Base-by-base conservation (phyloP, 306 rosid genomes). In the Parietaria judaica region DNA sequence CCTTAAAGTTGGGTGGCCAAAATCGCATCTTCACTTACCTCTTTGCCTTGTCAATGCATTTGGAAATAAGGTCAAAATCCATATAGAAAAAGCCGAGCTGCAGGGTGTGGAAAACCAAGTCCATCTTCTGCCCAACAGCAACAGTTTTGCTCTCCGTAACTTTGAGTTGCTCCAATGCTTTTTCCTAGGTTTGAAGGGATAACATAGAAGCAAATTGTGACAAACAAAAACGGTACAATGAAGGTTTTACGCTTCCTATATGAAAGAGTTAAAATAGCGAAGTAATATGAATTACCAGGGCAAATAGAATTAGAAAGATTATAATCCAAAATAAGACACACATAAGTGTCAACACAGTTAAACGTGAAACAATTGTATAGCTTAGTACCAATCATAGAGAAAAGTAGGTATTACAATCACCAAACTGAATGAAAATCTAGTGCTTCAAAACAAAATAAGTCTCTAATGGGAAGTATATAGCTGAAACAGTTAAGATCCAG, bases 111-210 rank as follows among this genome's bases (percentile, higher is more conserved):
- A 92, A 92, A 52, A 88, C 99, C 70, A 88, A 69, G 76, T 92
- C 99, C 99, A 92, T 92, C 87, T 92, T 92, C 66, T 88, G 95
- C 61, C 99, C 99, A 51, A 88, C 97, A 36, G 97, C 99, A 62
- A 92, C 99, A 5, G 97, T 92, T 76, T 86, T 92, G 77, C 90
- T 71, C 80, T 92, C 99, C 13, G 97, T 92, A 55, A 92, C 48
- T 84, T 88, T 86, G 67, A 92, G 86, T 50, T 92, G 99, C 67
- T 92, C 99, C 79, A 92, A 69, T 41, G 99, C 90, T 73, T 80
- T 88, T 39, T 78, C 97, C 99, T 92, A 71, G 70, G 66, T 59
- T 70, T 67, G 72, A 38, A 41, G 47, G 7, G 9, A 60, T 46
- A 48, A 46, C 58, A 34, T 75, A 36, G 8, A 56, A 11, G 49